Conservation (phyloP, 1,139 yeast species). For the Debaryomyces psychrophilus region DNA sequence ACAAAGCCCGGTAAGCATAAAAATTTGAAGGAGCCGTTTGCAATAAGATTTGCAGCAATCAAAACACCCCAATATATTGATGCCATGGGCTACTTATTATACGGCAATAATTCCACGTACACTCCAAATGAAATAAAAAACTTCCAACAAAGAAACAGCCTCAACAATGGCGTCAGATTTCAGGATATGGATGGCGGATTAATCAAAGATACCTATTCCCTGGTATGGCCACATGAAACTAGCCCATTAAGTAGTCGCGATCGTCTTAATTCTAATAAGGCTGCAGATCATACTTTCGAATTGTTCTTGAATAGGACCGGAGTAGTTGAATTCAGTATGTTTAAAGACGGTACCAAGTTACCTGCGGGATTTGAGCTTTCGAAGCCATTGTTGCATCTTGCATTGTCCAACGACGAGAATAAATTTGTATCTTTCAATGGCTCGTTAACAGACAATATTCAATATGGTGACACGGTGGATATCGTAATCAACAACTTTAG, state of each 20-base stretch:
- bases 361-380: conserved; percentile 22
- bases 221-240: conserved; percentile 23
- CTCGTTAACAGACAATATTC: conserved; percentile 22
- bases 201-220: conserved; percentile 11
- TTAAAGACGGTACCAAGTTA: conserved; percentile 23
- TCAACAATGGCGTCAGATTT: conserved; percentile 17
- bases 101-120: conserved; percentile 18
- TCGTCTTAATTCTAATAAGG: conserved; percentile 9
- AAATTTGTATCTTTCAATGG: conserved; percentile 12
- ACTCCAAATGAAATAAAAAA: conserved; percentile 12
- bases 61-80: conserved; percentile 35
- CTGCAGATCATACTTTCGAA: conserved; percentile 28
- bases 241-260: conserved; percentile 18
- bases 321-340: conserved; percentile 31
- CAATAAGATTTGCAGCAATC: conserved; percentile 32
- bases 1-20: conserved; percentile 21
- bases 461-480: conserved; percentile 32
- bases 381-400: conserved; percentile 20
- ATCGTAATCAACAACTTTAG: conserved; percentile 31
- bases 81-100: conserved; percentile 29
- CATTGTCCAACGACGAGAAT: not conserved
- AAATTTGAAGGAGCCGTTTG: conserved; percentile 19
- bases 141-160: conserved; percentile 4
- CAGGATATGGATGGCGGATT: conserved; percentile 25
- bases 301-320: conserved; percentile 29